A percentile compares a stretch with the other conserved stretches of the same genome.
phyloP scores from a whole-genome alignment of 331 rosid species.

The Rhamnella rubrinervis region DNA sequence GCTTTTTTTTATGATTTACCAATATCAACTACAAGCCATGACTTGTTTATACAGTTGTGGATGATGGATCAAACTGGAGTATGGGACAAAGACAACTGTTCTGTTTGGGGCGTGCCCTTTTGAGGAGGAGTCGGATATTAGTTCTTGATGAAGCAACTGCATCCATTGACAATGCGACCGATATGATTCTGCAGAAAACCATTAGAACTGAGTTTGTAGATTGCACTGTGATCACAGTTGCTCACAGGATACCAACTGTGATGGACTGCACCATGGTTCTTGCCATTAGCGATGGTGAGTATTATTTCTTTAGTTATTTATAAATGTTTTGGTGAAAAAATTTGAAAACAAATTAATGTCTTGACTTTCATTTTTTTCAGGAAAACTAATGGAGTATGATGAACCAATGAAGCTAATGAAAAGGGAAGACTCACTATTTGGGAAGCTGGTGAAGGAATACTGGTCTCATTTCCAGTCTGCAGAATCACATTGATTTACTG shows the following conservation, averaged over 20 bases:
- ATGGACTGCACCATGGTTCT: conserved; percentile 91
- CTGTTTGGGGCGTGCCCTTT: conserved; percentile 78
- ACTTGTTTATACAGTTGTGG: conserved; percentile 46
- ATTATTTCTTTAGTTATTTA: background rate
- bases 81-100: conserved; percentile 85
- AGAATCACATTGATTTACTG: background rate
- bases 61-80: conserved; percentile 89
- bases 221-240: conserved; percentile 74
- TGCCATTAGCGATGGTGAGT: conserved; percentile 72
- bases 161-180: conserved; percentile 81
- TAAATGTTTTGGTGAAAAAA: too few species aligned
- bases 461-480: background rate
- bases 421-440: conserved; percentile 57
- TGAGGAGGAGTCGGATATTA: conserved; percentile 65
- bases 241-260: conserved; percentile 88
- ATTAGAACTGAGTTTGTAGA: conserved; percentile 65
- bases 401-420: conserved; percentile 54
- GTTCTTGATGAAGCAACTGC: conserved; percentile 94
- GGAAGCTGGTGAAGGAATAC: conserved; percentile 66
- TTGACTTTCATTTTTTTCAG: conserved; percentile 18
- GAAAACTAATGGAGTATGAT: conserved; percentile 64
- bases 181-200: conserved; percentile 71
- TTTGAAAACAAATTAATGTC: background rate
- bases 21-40: background rate
- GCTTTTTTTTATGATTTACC: background rate